A percentile compares a stretch with the other conserved stretches of the same genome.
Conservation (phyloP, 2,329 filamentous ascomycete genomes). For the Chrysoporthe deuterocubensis region DNA sequence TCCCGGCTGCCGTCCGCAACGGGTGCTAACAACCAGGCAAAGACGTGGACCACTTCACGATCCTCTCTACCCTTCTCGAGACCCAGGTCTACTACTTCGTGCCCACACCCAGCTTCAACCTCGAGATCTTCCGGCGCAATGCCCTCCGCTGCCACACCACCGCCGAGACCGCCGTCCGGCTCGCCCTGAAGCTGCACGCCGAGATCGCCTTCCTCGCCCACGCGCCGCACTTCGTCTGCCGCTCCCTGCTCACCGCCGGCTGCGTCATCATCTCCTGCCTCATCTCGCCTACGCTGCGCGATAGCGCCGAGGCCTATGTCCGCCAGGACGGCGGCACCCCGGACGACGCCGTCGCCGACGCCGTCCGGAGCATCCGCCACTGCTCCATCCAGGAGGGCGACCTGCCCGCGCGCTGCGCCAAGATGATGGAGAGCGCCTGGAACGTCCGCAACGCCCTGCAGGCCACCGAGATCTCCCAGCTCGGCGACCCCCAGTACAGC, state of each 20-base stretch:
- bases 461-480: constrained; percentile 40
- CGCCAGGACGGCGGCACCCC: constrained; percentile 25
- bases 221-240: constrained; percentile 54
- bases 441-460: constrained; percentile 44
- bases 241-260: constrained; percentile 49
- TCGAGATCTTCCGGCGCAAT: constrained; percentile 48
- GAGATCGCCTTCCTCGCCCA: constrained; percentile 48
- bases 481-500: constrained; percentile 46
- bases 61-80: constrained; percentile 55
- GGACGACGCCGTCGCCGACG: constrained; percentile 30
- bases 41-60: constrained; percentile 55
- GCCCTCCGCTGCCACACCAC: constrained; percentile 53
- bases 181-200: constrained; percentile 48
- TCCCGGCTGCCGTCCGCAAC: not conserved
- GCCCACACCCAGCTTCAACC: constrained; percentile 44
- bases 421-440: constrained; percentile 56
- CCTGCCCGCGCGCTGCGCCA: constrained; percentile 48
- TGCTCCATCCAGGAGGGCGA: constrained; percentile 55
- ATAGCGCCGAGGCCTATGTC: constrained; percentile 40
- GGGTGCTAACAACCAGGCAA: constrained; percentile 13
- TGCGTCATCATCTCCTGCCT: constrained; percentile 52
- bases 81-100: constrained; percentile 58
- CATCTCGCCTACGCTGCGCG: constrained; percentile 47
- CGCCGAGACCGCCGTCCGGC: constrained; percentile 49
- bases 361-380: constrained; percentile 42